Evolutionary conservation across 2,329 filamentous ascomycete genomes (phyloP), one percentile per base, ranked within the genome.

Genomic region (Lachnellula occidentalis): DNA sequence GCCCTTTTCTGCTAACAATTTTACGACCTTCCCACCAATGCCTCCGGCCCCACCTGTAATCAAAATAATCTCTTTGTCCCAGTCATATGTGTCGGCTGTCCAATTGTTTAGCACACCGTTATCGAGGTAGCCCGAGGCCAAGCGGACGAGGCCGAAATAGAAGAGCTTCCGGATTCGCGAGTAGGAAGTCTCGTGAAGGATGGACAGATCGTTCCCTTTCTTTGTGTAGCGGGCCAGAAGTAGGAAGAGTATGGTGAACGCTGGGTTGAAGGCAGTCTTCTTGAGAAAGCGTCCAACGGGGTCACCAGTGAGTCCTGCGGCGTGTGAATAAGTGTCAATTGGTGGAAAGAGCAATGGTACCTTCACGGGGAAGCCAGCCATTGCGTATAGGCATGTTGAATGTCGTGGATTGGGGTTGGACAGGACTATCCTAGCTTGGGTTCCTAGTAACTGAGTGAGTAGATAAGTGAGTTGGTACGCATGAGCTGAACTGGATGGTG

Each of bases 41-140:
- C 88, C 88, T 53, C 82, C 81, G 42, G 85, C 83, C 7, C 88
- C 88, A 7, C 89, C 88, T 0, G 88, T 92, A 19, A 92, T 77
- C 43, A 91, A 74, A 2, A 88, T 83, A 49, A 91, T 77, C 72
- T 91, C 87, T 50, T 77, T 78, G 21, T 75, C 72, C 85, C 87
- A 90, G 55, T 83, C 77, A 70, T 85, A 87, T 41, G 67, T 71
- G 63, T 82, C 81, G 11, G 61, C 66, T 1, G 67, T 73, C 74
- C 76, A 81, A 66, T 77, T 78, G 66, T 79, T 76, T 53, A 74
- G 59, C 1, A 72, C 72, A 2, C 76, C 72, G 2, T 72, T 69
- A 62, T 80, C 82, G 12, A 84, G 69, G 67, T 75, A 81, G 14
- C 66, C 67, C 64, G 77, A 82, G 15, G 79, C 60, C 52, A 72